phyloP scores from a whole-genome alignment of 768 basidiomycete genomes.

The Mycena vulgaris region DNA sequence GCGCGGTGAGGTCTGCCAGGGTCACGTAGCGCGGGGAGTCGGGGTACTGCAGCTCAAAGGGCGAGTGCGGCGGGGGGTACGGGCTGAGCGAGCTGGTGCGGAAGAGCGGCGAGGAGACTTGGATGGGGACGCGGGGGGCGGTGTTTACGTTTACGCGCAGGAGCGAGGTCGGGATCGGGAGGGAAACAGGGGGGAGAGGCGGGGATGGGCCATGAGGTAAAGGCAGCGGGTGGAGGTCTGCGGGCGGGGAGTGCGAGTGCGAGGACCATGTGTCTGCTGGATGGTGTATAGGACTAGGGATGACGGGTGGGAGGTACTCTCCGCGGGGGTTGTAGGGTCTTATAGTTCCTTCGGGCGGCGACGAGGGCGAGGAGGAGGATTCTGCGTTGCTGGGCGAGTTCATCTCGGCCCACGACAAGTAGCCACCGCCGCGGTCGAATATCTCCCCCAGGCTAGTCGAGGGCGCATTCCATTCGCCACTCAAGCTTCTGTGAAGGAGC shows the following conservation, averaged over 20 bases:
- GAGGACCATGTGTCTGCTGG: conserved; percentile 13
- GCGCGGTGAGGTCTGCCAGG: conserved; percentile 27
- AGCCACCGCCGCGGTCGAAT: conserved; percentile 23
- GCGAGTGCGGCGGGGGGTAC: conserved; percentile 3
- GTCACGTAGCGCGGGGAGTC: conserved; percentile 31
- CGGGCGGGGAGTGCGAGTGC: not conserved
- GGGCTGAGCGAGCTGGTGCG: not conserved
- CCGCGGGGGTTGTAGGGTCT: conserved; percentile 26
- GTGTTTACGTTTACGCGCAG: conserved; percentile 35
- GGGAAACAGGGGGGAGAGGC: conserved; percentile 5
- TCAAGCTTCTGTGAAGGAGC: conserved; percentile 18
- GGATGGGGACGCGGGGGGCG: conserved; percentile 25
- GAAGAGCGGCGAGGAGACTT: conserved; percentile 8
- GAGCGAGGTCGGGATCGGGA: conserved; percentile 23
- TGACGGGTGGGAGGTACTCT: conserved; percentile 18
- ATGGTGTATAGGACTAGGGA: not conserved
- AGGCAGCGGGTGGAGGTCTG: not conserved
- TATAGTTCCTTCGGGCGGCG: not conserved
- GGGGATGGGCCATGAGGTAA: conserved; percentile 1
- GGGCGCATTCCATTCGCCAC: conserved; percentile 22
- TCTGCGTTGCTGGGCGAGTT: not conserved
- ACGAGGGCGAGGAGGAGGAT: not conserved
- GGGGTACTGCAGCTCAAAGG: conserved; percentile 21
- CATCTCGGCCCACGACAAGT: conserved; percentile 29
- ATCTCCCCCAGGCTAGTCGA: conserved; percentile 15